Evolutionary conservation across 129 eudicot genomes (phyloP), one percentile per base, ranked within the genome.

Genomic region (Pittosporum tobira): DNA sequence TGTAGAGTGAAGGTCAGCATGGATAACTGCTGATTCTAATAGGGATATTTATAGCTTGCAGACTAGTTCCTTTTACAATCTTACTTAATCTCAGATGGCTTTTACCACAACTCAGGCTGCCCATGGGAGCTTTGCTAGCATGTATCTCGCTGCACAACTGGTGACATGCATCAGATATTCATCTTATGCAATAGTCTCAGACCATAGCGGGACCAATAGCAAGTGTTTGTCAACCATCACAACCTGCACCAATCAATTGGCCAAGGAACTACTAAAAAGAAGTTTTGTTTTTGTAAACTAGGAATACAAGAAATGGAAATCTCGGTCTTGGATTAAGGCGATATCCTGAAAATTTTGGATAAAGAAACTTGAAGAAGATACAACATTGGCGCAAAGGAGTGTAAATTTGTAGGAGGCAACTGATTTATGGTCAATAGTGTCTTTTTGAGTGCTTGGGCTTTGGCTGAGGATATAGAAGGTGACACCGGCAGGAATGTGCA

Each of bases 141-240:
- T 89, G 23, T 89, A 82, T 57, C 81, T 65, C 67, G 94, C 94
- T 26, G 81, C 77, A 53, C 96, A 82, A 61, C 77, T 91, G 43
- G 88, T 75, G 2, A 72, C 85, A 26, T n/a, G 80, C 97, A 29
- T 73, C 79, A 47, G 48, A 75, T 21, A 75, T 85, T 53, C 97
- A 89, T 83, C 91, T 88, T 71, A 71, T 88, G 55, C 97, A 88
- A 66, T 95, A 79, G 56, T 79, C 95, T 19, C 97, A 89, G 71
- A 48, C 85, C 26, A 78, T 88, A 71, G 71, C 89, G 50, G 86
- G 93, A 22, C 84, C 88, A n/a, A 57, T 82, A 48, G 69, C 81
- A 42, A 74, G 56, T 12, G 75, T 78, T 22, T 89, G 82, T 59
- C 97, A 85, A 73, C 97, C 82, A 37, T 79, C 80, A n/a, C 94